A percentile compares a stretch with the other conserved stretches of the same genome.
Evolutionary conservation across 129 eudicot genomes (phyloP).

Genomic region (Glebionis coronaria): DNA sequence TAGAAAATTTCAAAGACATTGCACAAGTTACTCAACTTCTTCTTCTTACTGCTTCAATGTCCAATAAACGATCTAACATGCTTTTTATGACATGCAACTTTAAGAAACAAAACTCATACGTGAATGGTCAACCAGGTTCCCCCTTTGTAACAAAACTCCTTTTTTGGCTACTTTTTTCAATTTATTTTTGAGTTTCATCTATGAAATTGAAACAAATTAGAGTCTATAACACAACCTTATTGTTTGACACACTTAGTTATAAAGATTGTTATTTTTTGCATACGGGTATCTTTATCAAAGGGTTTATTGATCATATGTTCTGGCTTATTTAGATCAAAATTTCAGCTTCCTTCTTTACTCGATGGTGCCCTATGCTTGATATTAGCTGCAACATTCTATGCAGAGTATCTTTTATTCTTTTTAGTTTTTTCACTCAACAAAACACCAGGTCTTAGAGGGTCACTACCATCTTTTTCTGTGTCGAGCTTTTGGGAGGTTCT

Average conservation of each 20-base stretch:
- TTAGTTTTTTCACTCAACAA: slow-evolving; percentile 91
- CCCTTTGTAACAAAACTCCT: too few species aligned
- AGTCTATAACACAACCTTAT: neutral
- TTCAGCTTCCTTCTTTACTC: slow-evolving; percentile 70
- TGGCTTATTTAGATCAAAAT: slow-evolving; percentile 24
- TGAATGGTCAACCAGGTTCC: too few species aligned
- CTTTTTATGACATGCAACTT: too few species aligned
- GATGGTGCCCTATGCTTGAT: slow-evolving; percentile 74
- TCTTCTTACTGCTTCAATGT: too few species aligned
- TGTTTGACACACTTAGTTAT: neutral
- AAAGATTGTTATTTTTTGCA: neutral
- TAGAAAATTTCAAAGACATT: too few species aligned
- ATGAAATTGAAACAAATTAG: too few species aligned
- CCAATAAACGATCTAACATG: too few species aligned
- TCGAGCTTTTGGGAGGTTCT: too few species aligned
- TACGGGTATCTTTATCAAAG: neutral
- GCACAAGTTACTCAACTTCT: too few species aligned
- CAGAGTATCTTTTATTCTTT: slow-evolving; percentile 78
- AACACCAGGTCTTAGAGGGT: slow-evolving; percentile 87
- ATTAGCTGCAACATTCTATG: slow-evolving; percentile 76
- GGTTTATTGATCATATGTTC: neutral
- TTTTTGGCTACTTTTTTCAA: too few species aligned
- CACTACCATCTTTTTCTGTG: slow-evolving; percentile 85
- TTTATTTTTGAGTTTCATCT: too few species aligned
- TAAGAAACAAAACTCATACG: too few species aligned